phyloP scores from a whole-genome alignment of 164 flowering plant species.

The Macadamia integrifolia region DNA sequence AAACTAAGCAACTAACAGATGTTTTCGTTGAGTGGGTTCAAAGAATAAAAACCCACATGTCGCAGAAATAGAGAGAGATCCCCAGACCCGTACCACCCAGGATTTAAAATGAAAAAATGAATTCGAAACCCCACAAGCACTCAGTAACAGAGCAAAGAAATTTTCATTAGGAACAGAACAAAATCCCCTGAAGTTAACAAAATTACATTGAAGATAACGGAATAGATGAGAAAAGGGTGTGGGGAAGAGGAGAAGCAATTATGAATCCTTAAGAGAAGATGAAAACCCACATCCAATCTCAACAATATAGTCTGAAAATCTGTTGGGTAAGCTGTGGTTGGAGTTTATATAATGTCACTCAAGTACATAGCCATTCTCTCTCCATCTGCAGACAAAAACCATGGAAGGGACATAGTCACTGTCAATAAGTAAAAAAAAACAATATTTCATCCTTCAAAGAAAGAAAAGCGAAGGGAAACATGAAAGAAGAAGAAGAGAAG shows the following conservation, averaged over 20 bases:
- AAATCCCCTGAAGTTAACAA: constrained; percentile 2
- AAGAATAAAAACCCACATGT: constrained; percentile 25
- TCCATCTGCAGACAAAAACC: constrained; percentile 31
- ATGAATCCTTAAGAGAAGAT: constrained; percentile 7
- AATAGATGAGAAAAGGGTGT: too few relatives aligned
- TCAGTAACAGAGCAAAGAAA: constrained; percentile 6
- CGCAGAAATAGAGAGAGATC: constrained; percentile 9
- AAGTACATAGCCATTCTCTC: constrained; percentile 16
- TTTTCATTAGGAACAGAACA: constrained; percentile 30
- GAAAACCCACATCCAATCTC: constrained; percentile 12
- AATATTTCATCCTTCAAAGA: neutral
- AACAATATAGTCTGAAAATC: constrained; percentile 10
- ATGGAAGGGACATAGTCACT: constrained; percentile 17
- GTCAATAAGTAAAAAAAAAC: neutral
- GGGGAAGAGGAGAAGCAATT: constrained; percentile 11
- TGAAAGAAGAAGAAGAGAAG: constrained; percentile 17
- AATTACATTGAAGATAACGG: too few relatives aligned
- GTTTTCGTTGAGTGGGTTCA: constrained; percentile 13
- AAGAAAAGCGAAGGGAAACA: neutral
- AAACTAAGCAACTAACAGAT: constrained; percentile 4
- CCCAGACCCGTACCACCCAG: neutral
- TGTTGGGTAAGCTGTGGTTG: constrained; percentile 12
- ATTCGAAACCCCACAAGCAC: constrained; percentile 2
- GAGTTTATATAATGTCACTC: constrained; percentile 15
- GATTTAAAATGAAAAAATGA: constrained; percentile 2